These are phyloP conservation scores for Trichoderma guizhouense DNA, from an alignment of 2,329 filamentous ascomycete genomes.

Conservation along the genomic window DNA sequence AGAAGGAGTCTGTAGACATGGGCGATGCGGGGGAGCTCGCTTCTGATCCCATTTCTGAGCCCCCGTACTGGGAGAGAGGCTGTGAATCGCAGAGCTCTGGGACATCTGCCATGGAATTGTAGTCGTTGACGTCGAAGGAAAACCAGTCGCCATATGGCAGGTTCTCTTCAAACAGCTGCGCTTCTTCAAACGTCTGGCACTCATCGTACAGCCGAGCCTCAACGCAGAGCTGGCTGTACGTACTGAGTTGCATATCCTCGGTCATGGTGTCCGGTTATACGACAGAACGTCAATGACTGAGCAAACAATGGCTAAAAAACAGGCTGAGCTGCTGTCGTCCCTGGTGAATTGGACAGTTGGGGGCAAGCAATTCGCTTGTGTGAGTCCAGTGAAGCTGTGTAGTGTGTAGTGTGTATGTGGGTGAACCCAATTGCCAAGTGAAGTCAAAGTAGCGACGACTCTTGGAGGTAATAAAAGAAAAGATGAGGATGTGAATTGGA, in stretches of 20 bases:
- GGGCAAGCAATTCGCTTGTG: not conserved
- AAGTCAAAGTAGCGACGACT: not conserved
- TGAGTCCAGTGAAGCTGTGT: not conserved
- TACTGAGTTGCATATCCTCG: not conserved
- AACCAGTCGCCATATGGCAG: slow-evolving; percentile 9
- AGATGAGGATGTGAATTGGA: not conserved
- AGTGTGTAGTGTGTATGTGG: not conserved
- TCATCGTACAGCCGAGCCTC: slow-evolving; percentile 4
- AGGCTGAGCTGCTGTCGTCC: not conserved
- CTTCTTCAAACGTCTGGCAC: not conserved
- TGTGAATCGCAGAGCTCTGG: slow-evolving; percentile 25
- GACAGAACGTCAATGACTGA: not conserved
- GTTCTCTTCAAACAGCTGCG: not conserved
- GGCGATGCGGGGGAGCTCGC: slow-evolving; percentile 14
- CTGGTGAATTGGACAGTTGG: not conserved
- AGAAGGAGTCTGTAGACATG: slow-evolving; percentile 17
- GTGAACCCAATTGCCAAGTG: not conserved
- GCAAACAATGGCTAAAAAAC: not conserved
- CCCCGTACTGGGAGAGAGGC: slow-evolving; percentile 28
- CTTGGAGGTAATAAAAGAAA: not conserved
- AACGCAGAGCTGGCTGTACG: slow-evolving; percentile 4
- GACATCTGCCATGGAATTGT: slow-evolving; percentile 14
- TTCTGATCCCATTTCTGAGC: slow-evolving; percentile 31
- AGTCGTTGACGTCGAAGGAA: not conserved
- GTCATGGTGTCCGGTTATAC: not conserved